Evolutionary conservation across 192 early-diverging fungal genomes (phyloP), one percentile per base, ranked within the genome.

Genomic region (Entomortierella beljakovae): DNA sequence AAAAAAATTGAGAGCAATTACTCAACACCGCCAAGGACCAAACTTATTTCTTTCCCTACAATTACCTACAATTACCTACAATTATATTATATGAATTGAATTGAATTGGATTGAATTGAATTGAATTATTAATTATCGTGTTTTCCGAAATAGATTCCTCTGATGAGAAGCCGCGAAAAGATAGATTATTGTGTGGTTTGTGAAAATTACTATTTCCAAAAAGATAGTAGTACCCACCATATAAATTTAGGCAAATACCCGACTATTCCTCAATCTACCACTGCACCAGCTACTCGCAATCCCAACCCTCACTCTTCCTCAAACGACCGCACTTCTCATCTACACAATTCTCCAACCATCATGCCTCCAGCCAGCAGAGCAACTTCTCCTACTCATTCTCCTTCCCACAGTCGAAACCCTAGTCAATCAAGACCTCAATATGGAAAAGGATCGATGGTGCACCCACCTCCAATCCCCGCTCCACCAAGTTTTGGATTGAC

Each of bases 101-200:
- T n/a, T n/a, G n/a, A n/a, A n/a, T n/a, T n/a, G n/a, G n/a, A n/a
- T n/a, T n/a, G n/a, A n/a, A n/a, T n/a, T n/a, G n/a, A n/a, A n/a
- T n/a, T n/a, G n/a, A n/a, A n/a, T n/a, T n/a, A n/a, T n/a, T n/a
- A n/a, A n/a, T n/a, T n/a, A n/a, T n/a, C n/a, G n/a, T n/a, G n/a
- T n/a, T n/a, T n/a, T n/a, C n/a, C n/a, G n/a, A 11, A 59, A 3
- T 34, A 74, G 75, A 57, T 79, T 28, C 67, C 67, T 25, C 49
- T 79, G 35, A 64, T 79, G 55, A 68, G 67, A 46, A 79, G 49
- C 37, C 75, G 57, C 32, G 75, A 79, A 58, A 79, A 70, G 38
- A 64, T 59, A 29, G 75, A 64, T 6, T 46, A 53, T 26, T 79
- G 75, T 57, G 68, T 79, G 18, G 35, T 60, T 25, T 79, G 75